phyloP scores from a whole-genome alignment of 2,329 filamentous ascomycete species.

The Epichloe coenophiala region DNA sequence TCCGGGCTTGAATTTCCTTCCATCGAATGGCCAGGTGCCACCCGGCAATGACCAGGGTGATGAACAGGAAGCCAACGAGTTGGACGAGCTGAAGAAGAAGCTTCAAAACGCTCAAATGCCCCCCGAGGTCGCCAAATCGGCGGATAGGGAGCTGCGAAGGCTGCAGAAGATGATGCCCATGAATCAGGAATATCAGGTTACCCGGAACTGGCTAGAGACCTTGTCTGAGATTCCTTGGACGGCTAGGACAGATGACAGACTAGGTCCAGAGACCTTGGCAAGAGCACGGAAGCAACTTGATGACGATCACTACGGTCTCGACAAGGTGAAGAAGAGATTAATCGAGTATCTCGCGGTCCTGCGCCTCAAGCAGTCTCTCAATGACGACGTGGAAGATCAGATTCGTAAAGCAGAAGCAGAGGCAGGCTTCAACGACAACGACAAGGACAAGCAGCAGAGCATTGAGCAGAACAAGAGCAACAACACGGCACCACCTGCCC shows the following conservation, averaged over 20 bases:
- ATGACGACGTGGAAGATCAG: conserved; percentile 68
- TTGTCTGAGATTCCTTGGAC: conserved; percentile 90
- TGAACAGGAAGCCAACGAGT: conserved; percentile 75
- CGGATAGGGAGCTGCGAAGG: conserved; percentile 80
- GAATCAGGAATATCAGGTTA: conserved; percentile 91
- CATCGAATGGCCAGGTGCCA: conserved; percentile 22
- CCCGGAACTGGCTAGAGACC: conserved; percentile 85
- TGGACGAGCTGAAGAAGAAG: conserved; percentile 83
- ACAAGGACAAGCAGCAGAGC: conserved; percentile 1
- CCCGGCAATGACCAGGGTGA: conserved; percentile 41
- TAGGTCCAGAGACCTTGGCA: conserved; percentile 66
- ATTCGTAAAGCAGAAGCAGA: conserved; percentile 55
- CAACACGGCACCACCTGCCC: conserved; percentile 2
- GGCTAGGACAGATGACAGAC: conserved; percentile 67
- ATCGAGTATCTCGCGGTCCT: conserved; percentile 95
- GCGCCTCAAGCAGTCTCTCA: conserved; percentile 83
- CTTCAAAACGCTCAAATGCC: conserved; percentile 70
- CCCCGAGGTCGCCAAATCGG: conserved; percentile 80
- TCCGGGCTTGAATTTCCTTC: conserved; percentile 23
- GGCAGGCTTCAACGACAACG: conserved; percentile 37
- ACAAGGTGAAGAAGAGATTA: conserved; percentile 93
- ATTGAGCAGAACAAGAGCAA: not conserved
- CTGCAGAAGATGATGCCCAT: conserved; percentile 92
- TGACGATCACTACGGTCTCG: conserved; percentile 89
- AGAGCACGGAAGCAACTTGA: conserved; percentile 81